Evolutionary conservation across 2,329 filamentous ascomycete species (phyloP).

Genomic region (Metarhizium robertsii): DNA sequence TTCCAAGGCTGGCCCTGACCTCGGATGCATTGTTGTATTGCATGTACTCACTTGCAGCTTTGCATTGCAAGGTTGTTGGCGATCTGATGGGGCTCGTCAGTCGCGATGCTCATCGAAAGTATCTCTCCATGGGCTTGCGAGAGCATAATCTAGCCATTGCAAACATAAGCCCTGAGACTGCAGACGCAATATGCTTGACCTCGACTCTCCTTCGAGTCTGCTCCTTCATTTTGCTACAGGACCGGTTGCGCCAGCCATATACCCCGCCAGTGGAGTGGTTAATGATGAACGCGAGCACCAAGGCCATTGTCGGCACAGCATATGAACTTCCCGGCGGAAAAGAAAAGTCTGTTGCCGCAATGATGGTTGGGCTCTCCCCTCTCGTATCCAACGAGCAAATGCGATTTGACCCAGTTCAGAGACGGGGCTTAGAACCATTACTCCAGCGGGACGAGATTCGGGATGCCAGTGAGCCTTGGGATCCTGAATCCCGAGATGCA

Average conservation of each 20-base stretch:
- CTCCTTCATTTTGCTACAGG: slow-evolving; percentile 10
- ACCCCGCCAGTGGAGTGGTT: slow-evolving; percentile 11
- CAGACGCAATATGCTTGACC: slow-evolving; percentile 9
- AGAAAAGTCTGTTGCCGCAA: slow-evolving; percentile 2
- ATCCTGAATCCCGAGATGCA: slow-evolving; percentile 10
- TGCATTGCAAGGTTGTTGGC: slow-evolving; percentile 6
- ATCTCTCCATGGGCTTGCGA: slow-evolving; percentile 10
- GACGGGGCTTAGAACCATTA: slow-evolving; percentile 8
- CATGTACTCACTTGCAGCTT: slow-evolving; percentile 10
- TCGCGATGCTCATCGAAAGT: slow-evolving; percentile 8
- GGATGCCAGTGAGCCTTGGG: slow-evolving; percentile 11
- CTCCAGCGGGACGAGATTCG: slow-evolving; percentile 1
- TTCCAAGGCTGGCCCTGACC: slow-evolving; percentile 7
- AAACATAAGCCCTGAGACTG: slow-evolving; percentile 3
- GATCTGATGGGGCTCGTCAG: slow-evolving; percentile 5
- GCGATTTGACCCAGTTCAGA: slow-evolving; percentile 5
- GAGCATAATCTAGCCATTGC: slow-evolving; percentile 10
- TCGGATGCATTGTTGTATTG: slow-evolving; percentile 12
- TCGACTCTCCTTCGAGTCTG: slow-evolving; percentile 9
- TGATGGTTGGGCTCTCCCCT: slow-evolving; percentile 7
- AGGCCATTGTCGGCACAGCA: slow-evolving; percentile 6
- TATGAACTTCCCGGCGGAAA: slow-evolving; percentile 3
- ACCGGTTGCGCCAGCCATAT: slow-evolving; percentile 8
- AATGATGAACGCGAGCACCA: slow-evolving; percentile 10
- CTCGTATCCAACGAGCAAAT: slow-evolving; percentile 7